Evolutionary conservation across 73 alveolate species (phyloP).

Genomic region (Paramecium bursaria): DNA sequence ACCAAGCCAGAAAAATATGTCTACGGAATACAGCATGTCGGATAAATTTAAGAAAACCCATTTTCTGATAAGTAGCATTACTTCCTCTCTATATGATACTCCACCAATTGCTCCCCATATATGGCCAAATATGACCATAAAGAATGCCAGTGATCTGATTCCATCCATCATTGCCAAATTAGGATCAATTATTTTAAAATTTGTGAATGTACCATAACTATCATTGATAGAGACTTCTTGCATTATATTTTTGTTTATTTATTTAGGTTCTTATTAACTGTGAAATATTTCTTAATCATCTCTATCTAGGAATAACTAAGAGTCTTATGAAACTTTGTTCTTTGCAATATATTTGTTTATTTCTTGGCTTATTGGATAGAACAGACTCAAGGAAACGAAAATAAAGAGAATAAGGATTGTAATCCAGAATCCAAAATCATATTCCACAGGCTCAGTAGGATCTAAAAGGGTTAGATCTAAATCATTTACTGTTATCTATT

Average conservation of each 20-base stretch:
- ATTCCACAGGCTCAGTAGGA: neutral
- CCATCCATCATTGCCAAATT: neutral
- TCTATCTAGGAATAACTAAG: neutral
- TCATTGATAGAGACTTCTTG: constrained; percentile 7
- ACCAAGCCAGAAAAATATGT: constrained; percentile 55
- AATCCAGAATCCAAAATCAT: neutral
- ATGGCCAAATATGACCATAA: neutral
- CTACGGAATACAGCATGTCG: constrained; percentile 17
- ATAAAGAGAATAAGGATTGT: neutral
- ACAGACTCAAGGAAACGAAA: too few species aligned
- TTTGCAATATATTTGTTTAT: too few species aligned
- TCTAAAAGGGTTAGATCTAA: too few species aligned
- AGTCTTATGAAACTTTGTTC: neutral
- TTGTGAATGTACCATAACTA: neutral
- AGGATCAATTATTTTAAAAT: neutral
- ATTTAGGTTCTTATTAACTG: neutral
- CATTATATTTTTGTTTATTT: neutral
- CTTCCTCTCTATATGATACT: neutral
- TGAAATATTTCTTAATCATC: neutral
- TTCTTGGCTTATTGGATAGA: too few species aligned
- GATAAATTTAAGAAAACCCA: neutral
- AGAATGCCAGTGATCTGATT: neutral
- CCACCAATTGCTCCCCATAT: neutral
- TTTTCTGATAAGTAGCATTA: neutral
- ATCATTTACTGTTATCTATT: too few species aligned